These are phyloP conservation scores for Backusella circina DNA, from an alignment of 192 early-diverging fungal genomes.

Conservation along the genomic window DNA sequence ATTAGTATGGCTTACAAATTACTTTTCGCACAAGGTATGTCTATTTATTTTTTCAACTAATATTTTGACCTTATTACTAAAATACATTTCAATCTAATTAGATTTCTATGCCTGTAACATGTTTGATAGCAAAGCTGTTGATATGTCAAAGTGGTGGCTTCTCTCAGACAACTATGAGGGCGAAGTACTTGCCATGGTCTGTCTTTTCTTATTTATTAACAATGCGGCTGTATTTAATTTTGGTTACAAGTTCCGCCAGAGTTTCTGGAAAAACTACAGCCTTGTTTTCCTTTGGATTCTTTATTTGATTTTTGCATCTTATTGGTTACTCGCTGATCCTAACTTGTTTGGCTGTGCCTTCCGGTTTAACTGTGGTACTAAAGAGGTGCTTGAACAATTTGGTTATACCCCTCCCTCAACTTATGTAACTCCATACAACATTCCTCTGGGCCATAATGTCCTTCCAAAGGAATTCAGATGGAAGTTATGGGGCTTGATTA, in stretches of 20 bases:
- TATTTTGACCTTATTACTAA: background rate
- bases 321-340: conserved; percentile 57
- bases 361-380: conserved; percentile 43
- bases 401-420: conserved; percentile 14
- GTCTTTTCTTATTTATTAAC: conserved; percentile 65
- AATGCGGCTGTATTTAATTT: conserved; percentile 64
- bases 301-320: conserved; percentile 51
- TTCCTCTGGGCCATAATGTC: conserved; percentile 55
- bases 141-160: conserved; percentile 70
- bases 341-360: conserved; percentile 66
- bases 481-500: conserved; percentile 48
- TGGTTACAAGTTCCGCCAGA: conserved; percentile 57
- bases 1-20: conserved; percentile 40
- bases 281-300: conserved; percentile 49
- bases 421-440: conserved; percentile 48
- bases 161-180: conserved; percentile 73
- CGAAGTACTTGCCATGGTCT: conserved; percentile 45
- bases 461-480: conserved; percentile 52
- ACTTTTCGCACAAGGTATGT: conserved; percentile 46
- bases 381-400: conserved; percentile 12
- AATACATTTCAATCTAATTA: background rate
- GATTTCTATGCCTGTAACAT: conserved; percentile 63
- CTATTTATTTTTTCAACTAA: background rate
- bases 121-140: conserved; percentile 56
- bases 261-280: conserved; percentile 54